These are phyloP conservation scores for Solanum pinnatisectum DNA, from an alignment of 257 asterid species.

Conservation along the genomic window DNA sequence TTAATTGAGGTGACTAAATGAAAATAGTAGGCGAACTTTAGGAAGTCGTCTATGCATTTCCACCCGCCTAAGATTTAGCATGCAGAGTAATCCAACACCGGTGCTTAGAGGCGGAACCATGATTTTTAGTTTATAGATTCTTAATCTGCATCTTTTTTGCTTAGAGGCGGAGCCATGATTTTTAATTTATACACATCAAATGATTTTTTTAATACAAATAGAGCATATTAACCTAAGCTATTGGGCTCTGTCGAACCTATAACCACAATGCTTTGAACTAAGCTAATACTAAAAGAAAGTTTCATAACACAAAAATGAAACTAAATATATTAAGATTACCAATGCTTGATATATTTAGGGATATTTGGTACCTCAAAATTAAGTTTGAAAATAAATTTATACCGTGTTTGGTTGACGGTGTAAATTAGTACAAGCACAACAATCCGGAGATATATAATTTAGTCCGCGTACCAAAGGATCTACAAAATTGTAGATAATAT, in stretches of 20 bases:
- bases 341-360: neutral
- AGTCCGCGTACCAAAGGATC: neutral
- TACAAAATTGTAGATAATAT: neutral
- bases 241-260: neutral
- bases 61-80: neutral
- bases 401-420: neutral
- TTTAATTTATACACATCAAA: neutral
- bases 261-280: neutral
- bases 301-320: neutral
- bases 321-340: neutral
- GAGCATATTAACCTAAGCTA: neutral
- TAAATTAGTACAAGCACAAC: neutral
- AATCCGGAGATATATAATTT: neutral
- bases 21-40: neutral
- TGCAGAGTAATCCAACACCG: neutral
- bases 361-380: neutral
- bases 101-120: neutral
- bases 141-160: neutral
- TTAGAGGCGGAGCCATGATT: neutral
- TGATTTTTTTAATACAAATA: neutral
- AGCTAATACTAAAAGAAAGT: neutral
- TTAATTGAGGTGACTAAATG: neutral
- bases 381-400: neutral
- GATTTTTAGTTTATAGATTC: neutral
- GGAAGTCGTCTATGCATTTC: neutral